Evolutionary conservation across 345 rosid species (phyloP).

Genomic region (Salix dunnii): DNA sequence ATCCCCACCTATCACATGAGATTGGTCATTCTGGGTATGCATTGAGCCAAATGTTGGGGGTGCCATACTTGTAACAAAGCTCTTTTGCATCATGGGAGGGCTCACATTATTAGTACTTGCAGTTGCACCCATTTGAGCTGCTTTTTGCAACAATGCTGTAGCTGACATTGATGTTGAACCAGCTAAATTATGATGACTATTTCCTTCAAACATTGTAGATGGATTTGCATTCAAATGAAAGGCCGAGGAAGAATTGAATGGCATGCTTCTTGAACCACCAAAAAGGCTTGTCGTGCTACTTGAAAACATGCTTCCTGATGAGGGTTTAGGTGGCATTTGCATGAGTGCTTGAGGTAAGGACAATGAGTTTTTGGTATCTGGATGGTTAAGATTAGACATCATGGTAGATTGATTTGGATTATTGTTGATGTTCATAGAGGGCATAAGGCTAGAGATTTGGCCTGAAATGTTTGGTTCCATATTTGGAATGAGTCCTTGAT

Average conservation of each 20-base stretch:
- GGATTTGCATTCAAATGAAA: constrained; percentile 27
- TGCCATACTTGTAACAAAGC: constrained; percentile 24
- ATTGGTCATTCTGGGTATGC: constrained; percentile 5
- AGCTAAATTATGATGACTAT: constrained; percentile 3
- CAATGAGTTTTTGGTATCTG: constrained; percentile 17
- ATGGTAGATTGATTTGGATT: constrained; percentile 12
- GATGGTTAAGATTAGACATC: constrained; percentile 14
- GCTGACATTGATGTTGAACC: constrained; percentile 44
- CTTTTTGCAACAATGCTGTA: constrained; percentile 51
- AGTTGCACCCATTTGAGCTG: constrained; percentile 57
- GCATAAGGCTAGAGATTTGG: constrained; percentile 18
- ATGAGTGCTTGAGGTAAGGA: constrained; percentile 13
- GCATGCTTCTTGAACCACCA: constrained; percentile 1
- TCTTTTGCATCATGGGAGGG: constrained; percentile 19
- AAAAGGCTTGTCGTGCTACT: constrained; percentile 5
- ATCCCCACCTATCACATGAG: background rate
- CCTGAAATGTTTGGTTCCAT: constrained; percentile 12
- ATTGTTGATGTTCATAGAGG: constrained; percentile 19
- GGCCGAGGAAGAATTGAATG: constrained; percentile 17
- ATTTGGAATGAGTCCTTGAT: constrained; percentile 15
- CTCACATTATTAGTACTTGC: constrained; percentile 19
- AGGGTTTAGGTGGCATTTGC: constrained; percentile 18
- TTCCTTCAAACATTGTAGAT: constrained; percentile 19
- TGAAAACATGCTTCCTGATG: constrained; percentile 21
- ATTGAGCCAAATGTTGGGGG: constrained; percentile 25